phyloP scores from a whole-genome alignment of 2,329 filamentous ascomycete species.

The Paraconiothyrium sp. region DNA sequence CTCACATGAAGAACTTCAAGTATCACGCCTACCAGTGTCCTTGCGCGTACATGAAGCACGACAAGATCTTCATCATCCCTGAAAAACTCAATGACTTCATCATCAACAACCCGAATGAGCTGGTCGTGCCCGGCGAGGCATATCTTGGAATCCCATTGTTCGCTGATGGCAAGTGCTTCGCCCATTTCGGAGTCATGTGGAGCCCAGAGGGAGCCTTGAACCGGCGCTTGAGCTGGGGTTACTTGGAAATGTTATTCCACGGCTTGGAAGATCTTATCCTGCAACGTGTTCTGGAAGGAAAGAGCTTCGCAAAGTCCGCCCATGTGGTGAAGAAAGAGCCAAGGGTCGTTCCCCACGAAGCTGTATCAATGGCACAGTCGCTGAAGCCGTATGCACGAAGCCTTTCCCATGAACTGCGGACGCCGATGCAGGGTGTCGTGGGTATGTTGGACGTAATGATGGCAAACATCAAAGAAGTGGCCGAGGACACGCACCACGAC shows the following conservation, averaged over 20 bases:
- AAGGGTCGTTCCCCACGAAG: constrained; percentile 63
- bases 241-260: constrained; percentile 73
- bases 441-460: constrained; percentile 82
- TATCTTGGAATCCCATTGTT: constrained; percentile 75
- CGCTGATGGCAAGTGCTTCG: constrained; percentile 71
- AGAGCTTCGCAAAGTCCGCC: constrained; percentile 51
- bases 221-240: constrained; percentile 69
- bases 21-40: constrained; percentile 73
- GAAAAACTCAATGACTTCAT: constrained; percentile 68
- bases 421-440: constrained; percentile 79
- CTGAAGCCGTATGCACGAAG: constrained; percentile 77
- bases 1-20: constrained; percentile 68
- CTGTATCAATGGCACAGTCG: constrained; percentile 68
- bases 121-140: constrained; percentile 70
- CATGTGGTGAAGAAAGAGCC: constrained; percentile 39
- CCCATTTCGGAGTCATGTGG: constrained; percentile 79
- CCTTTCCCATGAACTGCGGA: constrained; percentile 75
- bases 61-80: constrained; percentile 75
- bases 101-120: constrained; percentile 67
- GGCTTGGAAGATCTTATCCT: constrained; percentile 73
- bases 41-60: constrained; percentile 74
- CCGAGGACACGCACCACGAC: constrained; percentile 64
- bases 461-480: constrained; percentile 73
- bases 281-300: constrained; percentile 65
- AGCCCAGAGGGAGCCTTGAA: constrained; percentile 67